A percentile compares a stretch with the other conserved stretches of the same genome.
Conservation (phyloP, 164 flowering plant species). For the Stephania cephalantha region DNA sequence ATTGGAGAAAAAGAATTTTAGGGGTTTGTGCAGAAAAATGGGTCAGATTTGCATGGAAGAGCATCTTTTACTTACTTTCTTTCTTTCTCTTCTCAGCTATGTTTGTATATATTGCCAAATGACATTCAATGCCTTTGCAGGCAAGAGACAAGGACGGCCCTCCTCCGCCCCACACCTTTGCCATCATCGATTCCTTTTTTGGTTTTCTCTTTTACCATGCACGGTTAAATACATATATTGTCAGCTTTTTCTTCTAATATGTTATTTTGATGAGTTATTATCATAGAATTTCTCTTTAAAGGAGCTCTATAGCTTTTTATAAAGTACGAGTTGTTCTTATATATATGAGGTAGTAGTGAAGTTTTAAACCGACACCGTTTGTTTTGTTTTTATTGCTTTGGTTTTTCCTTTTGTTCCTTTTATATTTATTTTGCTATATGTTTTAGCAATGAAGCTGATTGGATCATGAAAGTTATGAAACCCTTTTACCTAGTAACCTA, state of each 20-base stretch:
- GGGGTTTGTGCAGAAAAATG: background rate
- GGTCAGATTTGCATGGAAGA: slow-evolving; percentile 18
- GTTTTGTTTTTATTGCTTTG: too few relatives aligned
- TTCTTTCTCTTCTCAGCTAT: background rate
- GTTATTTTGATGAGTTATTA: too few relatives aligned
- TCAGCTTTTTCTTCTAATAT: background rate
- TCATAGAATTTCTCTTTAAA: too few relatives aligned
- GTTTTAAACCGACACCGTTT: too few relatives aligned
- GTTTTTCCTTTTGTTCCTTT: too few relatives aligned
- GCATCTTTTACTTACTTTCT: slow-evolving; percentile 11
- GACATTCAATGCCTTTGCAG: slow-evolving; percentile 30
- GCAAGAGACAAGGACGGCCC: slow-evolving; percentile 19
- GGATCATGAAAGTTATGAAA: too few relatives aligned
- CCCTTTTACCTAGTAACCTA: too few relatives aligned
- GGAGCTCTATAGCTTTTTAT: too few relatives aligned
- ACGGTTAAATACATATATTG: background rate
- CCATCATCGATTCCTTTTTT: background rate
- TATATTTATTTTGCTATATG: too few relatives aligned
- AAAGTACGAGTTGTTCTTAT: too few relatives aligned
- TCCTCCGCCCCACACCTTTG: slow-evolving; percentile 10
- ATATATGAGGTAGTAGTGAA: too few relatives aligned
- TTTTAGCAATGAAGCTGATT: too few relatives aligned
- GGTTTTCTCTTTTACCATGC: slow-evolving; percentile 1
- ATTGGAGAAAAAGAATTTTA: background rate
- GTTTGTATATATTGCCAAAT: slow-evolving; percentile 23